These are phyloP conservation scores for Bullera alba DNA, from an alignment of 768 basidiomycete species.

Conservation along the genomic window DNA sequence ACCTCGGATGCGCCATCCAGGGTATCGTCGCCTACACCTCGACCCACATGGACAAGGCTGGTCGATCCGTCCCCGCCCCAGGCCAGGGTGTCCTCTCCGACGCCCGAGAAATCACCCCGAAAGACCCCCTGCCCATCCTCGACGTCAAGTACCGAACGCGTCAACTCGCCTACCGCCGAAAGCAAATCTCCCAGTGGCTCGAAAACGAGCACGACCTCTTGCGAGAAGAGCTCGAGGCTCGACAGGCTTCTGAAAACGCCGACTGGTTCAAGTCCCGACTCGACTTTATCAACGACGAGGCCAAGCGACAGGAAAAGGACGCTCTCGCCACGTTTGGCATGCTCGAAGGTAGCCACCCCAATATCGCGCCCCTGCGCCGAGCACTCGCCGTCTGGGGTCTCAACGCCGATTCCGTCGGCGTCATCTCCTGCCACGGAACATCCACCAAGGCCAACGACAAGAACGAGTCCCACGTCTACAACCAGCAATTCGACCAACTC, in stretches of 20 bases:
- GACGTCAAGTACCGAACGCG: constrained; percentile 82
- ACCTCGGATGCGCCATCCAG: constrained; percentile 87
- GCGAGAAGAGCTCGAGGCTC: constrained; percentile 62
- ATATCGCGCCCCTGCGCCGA: constrained; percentile 82
- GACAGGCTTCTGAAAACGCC: constrained; percentile 51
- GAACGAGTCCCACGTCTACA: constrained; percentile 97
- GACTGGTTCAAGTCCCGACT: constrained; percentile 71
- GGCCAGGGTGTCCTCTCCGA: constrained; percentile 85
- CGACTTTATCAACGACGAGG: constrained; percentile 81
- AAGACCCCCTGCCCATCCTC: constrained; percentile 71
- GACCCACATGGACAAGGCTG: constrained; percentile 91
- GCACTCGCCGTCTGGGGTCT: constrained; percentile 96
- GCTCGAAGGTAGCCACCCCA: constrained; percentile 79
- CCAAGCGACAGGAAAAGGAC: constrained; percentile 83
- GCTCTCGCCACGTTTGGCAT: constrained; percentile 90
- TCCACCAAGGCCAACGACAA: constrained; percentile 66
- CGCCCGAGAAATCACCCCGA: constrained; percentile 74
- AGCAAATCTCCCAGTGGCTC: constrained; percentile 91
- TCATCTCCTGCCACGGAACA: constrained; percentile 50
- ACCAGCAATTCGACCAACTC: constrained; percentile 82
- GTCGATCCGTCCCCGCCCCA: constrained; percentile 94
- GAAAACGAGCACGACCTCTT: constrained; percentile 78
- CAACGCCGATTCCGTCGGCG: constrained; percentile 78
- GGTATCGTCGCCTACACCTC: constrained; percentile 92
- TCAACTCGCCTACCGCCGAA: constrained; percentile 90